These are phyloP conservation scores for Solanum pinnatisectum DNA, from an alignment of 257 asterid genomes.

Conservation along the genomic window DNA sequence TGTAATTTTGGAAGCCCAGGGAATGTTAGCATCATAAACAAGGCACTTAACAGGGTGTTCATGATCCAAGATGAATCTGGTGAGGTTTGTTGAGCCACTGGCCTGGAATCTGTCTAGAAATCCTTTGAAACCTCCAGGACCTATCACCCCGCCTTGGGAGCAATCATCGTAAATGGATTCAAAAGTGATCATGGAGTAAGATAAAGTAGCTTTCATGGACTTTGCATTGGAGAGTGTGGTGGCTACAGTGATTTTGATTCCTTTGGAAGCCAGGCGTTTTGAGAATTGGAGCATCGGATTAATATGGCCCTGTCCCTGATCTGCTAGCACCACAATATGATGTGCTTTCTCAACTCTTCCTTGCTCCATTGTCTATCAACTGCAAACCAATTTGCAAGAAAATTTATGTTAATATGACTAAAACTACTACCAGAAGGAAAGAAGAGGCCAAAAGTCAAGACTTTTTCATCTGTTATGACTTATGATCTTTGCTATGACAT, in stretches of 20 bases:
- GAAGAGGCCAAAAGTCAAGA: not conserved
- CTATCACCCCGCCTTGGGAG: slow-evolving; percentile 33
- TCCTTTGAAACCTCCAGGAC: slow-evolving; percentile 43
- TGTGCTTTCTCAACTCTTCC: slow-evolving; percentile 11
- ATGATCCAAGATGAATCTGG: slow-evolving; percentile 13
- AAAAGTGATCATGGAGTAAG: slow-evolving; percentile 9
- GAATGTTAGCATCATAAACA: slow-evolving; percentile 44
- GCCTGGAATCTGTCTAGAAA: slow-evolving; percentile 50
- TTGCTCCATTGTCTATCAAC: slow-evolving; percentile 17
- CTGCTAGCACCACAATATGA: slow-evolving; percentile 38
- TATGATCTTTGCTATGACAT: not conserved
- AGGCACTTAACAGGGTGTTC: slow-evolving; percentile 37
- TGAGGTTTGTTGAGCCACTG: slow-evolving; percentile 28
- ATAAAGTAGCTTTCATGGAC: slow-evolving; percentile 13
- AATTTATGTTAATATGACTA: not conserved
- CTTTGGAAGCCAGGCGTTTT: slow-evolving; percentile 38
- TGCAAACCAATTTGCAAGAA: not conserved
- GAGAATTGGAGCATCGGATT: slow-evolving; percentile 55
- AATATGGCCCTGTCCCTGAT: slow-evolving; percentile 59
- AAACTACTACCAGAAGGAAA: not conserved
- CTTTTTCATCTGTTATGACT: not conserved
- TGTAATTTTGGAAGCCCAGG: slow-evolving; percentile 39
- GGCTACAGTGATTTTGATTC: slow-evolving; percentile 38
- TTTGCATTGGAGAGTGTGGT: slow-evolving; percentile 31
- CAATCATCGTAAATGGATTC: slow-evolving; percentile 36